Base-by-base conservation (phyloP, 495 filamentous ascomycete genomes). In the Tuber umbilicatum region DNA sequence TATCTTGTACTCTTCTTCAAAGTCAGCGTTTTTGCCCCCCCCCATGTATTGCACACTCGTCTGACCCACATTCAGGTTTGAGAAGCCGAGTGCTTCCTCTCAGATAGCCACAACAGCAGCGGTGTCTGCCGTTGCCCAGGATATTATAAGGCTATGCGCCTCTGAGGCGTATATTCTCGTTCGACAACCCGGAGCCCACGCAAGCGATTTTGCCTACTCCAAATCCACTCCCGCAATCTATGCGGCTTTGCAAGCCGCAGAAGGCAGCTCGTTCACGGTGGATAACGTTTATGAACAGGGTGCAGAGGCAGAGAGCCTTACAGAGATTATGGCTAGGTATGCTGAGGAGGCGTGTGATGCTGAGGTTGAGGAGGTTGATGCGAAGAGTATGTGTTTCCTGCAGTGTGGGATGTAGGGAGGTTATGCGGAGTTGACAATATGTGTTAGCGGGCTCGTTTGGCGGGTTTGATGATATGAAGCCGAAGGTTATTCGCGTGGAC, bases 91-190 rank as follows among this genome's bases (percentile, higher is more conserved):
- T 73, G 81, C 35, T 83, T 84, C 72, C 41, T 60, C 71, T 38
- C 73, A 43, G 80, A 85, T 68, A 42, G 72, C 67, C 87, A 88
- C 71, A 85, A 85, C 21, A 82, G 76, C 74, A 71, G 79, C 38
- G 76, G 84, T 17, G 83, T 89, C 27, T 70, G 87, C 38, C 70
- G 75, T 81, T 7, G 82, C 85, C 14, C 83, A 86, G 76, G 72
- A 83, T 40, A 77, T 87, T 40, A 87, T 97, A 41, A 85, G 84
- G 17, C 80, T 81, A n/a, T 97, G 93, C 83, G 88, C 89, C 1
- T 93, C 92, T 5, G 87, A 91, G 43, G 88, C 88, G 67, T 97
- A 97, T 86, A 85, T 97, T 81, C 84, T 98, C 76, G 88, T 94
- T 72, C 89, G 88, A 31, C 93, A 96, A 78, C 92, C 93, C 5